These are phyloP conservation scores for Auxenochlorella pyrenoidosa DNA, from an alignment of 139 green algal species.

Conservation along the genomic window DNA sequence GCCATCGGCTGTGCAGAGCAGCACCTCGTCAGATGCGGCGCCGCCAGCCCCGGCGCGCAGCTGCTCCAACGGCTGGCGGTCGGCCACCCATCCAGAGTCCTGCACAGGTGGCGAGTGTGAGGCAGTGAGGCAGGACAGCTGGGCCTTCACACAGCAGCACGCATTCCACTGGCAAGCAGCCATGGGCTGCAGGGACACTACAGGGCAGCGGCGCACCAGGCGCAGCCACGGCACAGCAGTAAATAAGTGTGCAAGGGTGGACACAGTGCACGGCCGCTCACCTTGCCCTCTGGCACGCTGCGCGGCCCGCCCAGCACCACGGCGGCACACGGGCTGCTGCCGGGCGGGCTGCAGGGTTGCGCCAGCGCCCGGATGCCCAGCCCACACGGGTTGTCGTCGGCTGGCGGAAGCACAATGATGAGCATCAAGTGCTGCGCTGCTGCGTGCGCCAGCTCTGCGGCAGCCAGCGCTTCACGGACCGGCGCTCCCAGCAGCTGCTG, in stretches of 20 bases:
- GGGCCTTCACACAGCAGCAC: no score
- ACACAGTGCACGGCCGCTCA: not conserved
- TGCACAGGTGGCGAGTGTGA: not conserved
- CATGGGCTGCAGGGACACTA: no score
- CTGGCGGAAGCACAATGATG: constrained; percentile 9
- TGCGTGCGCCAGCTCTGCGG: not conserved
- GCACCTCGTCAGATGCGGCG: constrained; percentile 34
- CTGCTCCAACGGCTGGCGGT: constrained; percentile 26
- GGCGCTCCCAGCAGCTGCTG: not conserved
- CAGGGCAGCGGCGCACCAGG: no score
- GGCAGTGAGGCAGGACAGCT: not conserved
- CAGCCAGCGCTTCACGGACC: not conserved
- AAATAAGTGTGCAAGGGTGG: not conserved
- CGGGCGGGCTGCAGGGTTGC: not conserved
- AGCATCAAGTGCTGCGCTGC: constrained; percentile 12
- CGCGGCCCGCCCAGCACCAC: constrained; percentile 38
- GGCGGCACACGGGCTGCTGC: constrained; percentile 6
- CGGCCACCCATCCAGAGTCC: constrained; percentile 46
- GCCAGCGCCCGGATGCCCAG: not conserved
- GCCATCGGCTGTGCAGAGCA: constrained; percentile 49
- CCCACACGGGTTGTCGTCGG: not conserved
- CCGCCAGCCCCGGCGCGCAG: not conserved
- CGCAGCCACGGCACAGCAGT: no score
- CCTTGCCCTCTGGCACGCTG: constrained; percentile 34
- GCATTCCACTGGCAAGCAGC: no score